Conservation (phyloP, 805 yeast genomes). For the Spathaspora sp. region DNA sequence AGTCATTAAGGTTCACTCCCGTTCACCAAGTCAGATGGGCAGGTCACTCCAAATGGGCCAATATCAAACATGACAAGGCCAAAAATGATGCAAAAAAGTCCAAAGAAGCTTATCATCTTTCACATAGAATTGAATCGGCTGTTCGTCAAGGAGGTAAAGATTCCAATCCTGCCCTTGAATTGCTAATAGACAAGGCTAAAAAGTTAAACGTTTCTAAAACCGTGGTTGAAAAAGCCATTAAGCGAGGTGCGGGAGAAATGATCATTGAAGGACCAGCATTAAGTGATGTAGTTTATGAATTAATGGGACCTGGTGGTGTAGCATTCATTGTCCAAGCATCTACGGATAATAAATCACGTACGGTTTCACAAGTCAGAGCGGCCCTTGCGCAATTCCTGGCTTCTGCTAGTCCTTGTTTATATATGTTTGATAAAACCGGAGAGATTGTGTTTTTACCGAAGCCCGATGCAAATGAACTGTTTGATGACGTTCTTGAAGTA, state of each 20-base stretch:
- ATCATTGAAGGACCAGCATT: constrained; percentile 42
- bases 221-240: constrained; percentile 83
- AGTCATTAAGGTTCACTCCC: not conserved
- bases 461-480: constrained; percentile 26
- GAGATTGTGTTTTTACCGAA: constrained; percentile 49
- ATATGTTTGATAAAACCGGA: constrained; percentile 77
- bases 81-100: constrained; percentile 82
- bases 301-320: constrained; percentile 89
- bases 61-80: constrained; percentile 90
- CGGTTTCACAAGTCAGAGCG: constrained; percentile 71
- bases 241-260: constrained; percentile 74
- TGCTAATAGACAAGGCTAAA: constrained; percentile 75
- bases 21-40: constrained; percentile 26
- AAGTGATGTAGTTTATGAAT: constrained; percentile 73
- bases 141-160: constrained; percentile 73
- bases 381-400: constrained; percentile 70
- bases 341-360: constrained; percentile 85
- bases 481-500: constrained; percentile 71
- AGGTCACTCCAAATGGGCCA: constrained; percentile 96
- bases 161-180: constrained; percentile 56
- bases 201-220: constrained; percentile 75
- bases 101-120: constrained; percentile 62
- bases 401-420: constrained; percentile 71
- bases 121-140: constrained; percentile 71
- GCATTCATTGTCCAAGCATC: constrained; percentile 81